Conservation (phyloP, 805 yeast genomes). For the Priceomyces haplophilus region DNA sequence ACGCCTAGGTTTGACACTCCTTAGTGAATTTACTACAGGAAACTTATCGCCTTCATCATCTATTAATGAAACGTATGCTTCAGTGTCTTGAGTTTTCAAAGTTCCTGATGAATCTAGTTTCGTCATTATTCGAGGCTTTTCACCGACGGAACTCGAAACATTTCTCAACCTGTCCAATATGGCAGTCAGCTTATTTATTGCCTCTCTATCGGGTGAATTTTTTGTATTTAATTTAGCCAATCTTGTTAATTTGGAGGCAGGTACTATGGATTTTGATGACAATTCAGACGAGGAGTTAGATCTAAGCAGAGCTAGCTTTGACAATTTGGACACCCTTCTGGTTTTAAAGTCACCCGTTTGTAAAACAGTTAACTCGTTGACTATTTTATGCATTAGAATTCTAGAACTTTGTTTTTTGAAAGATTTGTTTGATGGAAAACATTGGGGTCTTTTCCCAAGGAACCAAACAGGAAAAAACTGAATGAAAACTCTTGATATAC, state of each 20-base stretch:
- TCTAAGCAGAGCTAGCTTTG: constrained; percentile 23
- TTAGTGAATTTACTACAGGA: not conserved
- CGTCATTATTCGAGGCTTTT: not conserved
- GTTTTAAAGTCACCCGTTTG: not conserved
- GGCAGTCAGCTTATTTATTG: constrained; percentile 3
- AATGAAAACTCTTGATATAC: constrained; percentile 27
- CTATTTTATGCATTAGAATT: constrained; percentile 11
- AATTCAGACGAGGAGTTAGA: constrained; percentile 6
- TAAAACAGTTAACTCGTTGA: not conserved
- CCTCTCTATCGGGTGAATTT: not conserved
- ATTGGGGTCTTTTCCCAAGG: not conserved
- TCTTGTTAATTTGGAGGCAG: constrained; percentile 36
- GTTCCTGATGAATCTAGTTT: not conserved
- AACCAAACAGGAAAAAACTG: constrained; percentile 5
- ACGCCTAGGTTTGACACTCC: no score
- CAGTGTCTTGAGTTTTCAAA: not conserved
- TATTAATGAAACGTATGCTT: not conserved
- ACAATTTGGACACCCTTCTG: constrained; percentile 19
- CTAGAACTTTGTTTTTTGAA: constrained; percentile 15
- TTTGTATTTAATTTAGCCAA: constrained; percentile 42
- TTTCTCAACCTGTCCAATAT: constrained; percentile 4
- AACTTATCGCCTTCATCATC: not conserved
- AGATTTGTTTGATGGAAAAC: constrained; percentile 3
- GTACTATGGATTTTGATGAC: constrained; percentile 19
- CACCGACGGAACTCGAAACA: not conserved